phyloP scores from a whole-genome alignment of 345 rosid species.

The Hibiscus syriacus region DNA sequence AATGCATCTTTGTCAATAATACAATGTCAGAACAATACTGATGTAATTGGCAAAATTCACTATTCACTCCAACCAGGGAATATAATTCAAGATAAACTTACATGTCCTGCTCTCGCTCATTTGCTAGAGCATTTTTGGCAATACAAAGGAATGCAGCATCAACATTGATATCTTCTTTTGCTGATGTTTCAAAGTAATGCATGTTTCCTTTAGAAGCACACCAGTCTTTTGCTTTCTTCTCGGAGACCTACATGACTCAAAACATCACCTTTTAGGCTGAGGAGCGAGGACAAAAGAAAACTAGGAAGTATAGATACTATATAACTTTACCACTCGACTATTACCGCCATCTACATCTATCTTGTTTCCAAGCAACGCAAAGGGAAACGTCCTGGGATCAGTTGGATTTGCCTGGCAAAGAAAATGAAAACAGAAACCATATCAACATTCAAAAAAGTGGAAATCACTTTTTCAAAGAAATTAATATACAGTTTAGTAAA shows the following conservation, averaged over 20 bases:
- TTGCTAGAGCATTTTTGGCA: slow-evolving; percentile 80
- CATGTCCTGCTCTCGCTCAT: slow-evolving; percentile 86
- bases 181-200: slow-evolving; percentile 90
- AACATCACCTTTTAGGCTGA: neutral
- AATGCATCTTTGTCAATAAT: slow-evolving; percentile 52
- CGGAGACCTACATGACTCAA: slow-evolving; percentile 60
- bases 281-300: neutral
- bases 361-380: slow-evolving; percentile 90
- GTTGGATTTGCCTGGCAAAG: slow-evolving; percentile 67
- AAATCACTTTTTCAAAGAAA: neutral
- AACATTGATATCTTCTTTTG: slow-evolving; percentile 90
- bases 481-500: neutral
- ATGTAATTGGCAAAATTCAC: neutral
- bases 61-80: neutral
- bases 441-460: slow-evolving; percentile 5
- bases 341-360: slow-evolving; percentile 98
- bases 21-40: slow-evolving; percentile 7
- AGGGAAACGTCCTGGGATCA: slow-evolving; percentile 69
- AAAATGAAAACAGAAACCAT: slow-evolving; percentile 10
- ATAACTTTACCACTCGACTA: slow-evolving; percentile 80
- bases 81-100: slow-evolving; percentile 22
- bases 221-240: slow-evolving; percentile 98
- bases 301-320: neutral
- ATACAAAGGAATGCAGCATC: slow-evolving; percentile 75
- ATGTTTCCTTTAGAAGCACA: slow-evolving; percentile 83